Percentiles rank a stretch among this genome's conserved stretches.
Conservation (phyloP, 78 protist genomes). For the Dictyostelium citrinum region DNA sequence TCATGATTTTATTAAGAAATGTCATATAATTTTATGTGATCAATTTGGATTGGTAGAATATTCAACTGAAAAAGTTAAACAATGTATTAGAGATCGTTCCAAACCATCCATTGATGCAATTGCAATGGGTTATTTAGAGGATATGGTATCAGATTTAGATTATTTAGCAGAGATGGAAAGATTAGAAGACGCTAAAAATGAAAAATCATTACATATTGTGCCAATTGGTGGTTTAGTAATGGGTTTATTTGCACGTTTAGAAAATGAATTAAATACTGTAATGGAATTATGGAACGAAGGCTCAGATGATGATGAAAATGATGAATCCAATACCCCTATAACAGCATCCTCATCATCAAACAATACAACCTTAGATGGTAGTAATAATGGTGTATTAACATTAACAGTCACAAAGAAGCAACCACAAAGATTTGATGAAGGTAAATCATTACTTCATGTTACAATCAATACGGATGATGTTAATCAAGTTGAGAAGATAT, state of each 20-base stretch:
- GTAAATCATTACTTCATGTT: constrained; percentile 2
- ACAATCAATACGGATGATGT: constrained; percentile 4
- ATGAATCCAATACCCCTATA: neutral
- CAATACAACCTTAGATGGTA: neutral
- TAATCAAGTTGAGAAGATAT: constrained; percentile 18
- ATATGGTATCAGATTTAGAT: constrained; percentile 38
- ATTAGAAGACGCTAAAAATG: constrained; percentile 33
- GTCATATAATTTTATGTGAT: constrained; percentile 32
- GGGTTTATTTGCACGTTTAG: constrained; percentile 57
- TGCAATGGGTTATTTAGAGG: constrained; percentile 27
- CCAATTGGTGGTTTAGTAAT: constrained; percentile 76
- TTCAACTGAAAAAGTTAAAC: neutral
- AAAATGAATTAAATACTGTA: constrained; percentile 75
- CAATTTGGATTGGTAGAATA: constrained; percentile 38
- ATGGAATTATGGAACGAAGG: constrained; percentile 64
- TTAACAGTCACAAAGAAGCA: constrained; percentile 32
- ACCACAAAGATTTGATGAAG: neutral
- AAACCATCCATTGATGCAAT: neutral
- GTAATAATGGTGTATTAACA: neutral
- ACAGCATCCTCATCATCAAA: neutral
- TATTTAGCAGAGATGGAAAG: constrained; percentile 63
- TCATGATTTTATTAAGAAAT: constrained; percentile 28
- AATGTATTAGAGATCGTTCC: neutral
- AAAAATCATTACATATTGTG: constrained; percentile 26
- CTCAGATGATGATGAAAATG: neutral